A percentile compares a stretch with the other conserved stretches of the same genome.
phyloP scores from a whole-genome alignment of 176 grass and related monocot genomes.

The Guadua angustifolia region DNA sequence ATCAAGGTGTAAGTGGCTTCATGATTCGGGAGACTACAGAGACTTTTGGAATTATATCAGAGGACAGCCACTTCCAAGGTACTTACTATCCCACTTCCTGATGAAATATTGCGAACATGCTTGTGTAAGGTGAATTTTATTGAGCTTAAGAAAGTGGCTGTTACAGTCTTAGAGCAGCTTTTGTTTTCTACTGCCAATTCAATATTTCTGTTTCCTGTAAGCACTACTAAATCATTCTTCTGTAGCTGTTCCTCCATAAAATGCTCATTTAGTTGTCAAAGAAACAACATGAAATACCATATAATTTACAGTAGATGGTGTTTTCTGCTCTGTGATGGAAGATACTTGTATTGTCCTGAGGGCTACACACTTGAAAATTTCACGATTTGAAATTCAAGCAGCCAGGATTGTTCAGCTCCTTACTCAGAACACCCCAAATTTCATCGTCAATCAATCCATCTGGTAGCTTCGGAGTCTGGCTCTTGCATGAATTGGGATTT shows the following conservation, averaged over 20 bases:
- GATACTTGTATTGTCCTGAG: neutral
- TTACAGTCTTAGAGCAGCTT: neutral
- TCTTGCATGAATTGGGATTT: neutral
- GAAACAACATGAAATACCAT: neutral
- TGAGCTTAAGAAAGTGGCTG: conserved; percentile 1
- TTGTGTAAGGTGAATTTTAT: conserved; percentile 15
- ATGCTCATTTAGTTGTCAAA: conserved; percentile 16
- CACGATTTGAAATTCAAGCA: neutral
- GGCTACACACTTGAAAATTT: neutral
- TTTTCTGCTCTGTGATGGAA: neutral
- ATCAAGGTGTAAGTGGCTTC: conserved; percentile 70
- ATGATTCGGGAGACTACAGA: conserved; percentile 86
- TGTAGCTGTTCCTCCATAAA: conserved; percentile 12
- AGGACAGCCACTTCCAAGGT: conserved; percentile 77
- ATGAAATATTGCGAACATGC: conserved; percentile 1
- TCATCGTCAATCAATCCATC: neutral
- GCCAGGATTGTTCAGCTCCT: neutral
- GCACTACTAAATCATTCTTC: neutral
- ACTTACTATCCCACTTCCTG: conserved; percentile 18
- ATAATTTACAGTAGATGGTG: neutral
- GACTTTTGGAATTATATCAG: conserved; percentile 85
- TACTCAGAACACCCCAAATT: neutral
- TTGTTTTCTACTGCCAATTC: conserved; percentile 17
- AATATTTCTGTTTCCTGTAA: neutral
- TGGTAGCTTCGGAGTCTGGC: neutral